Percentiles rank a stretch among this genome's conserved stretches.
Conservation (phyloP, 106 monocot species). For the Alisma plantagoaquatica region DNA sequence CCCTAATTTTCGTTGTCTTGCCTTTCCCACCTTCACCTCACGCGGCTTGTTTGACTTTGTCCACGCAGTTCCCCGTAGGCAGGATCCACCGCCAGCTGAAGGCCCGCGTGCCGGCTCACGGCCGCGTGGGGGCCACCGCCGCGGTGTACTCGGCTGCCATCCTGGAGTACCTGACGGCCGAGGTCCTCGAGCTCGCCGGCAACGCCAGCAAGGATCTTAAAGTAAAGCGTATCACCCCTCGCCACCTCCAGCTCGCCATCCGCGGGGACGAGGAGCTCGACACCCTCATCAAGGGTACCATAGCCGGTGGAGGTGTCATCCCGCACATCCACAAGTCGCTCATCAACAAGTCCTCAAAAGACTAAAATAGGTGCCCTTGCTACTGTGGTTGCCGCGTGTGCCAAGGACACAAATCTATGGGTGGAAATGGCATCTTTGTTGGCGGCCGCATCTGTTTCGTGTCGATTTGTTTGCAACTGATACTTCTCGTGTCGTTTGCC, state of each 20-base stretch:
- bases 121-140: slow-evolving; percentile 20
- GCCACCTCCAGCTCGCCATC: slow-evolving; percentile 23
- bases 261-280: slow-evolving; percentile 19
- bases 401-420: no score
- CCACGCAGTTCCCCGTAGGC: slow-evolving; percentile 18
- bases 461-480: no score
- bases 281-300: slow-evolving; percentile 17
- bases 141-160: slow-evolving; percentile 24
- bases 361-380: no score
- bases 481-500: no score
- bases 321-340: slow-evolving; percentile 25
- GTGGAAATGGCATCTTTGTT: no score
- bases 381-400: no score
- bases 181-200: slow-evolving; percentile 20
- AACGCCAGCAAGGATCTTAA: slow-evolving; percentile 26
- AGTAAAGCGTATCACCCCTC: slow-evolving; percentile 20
- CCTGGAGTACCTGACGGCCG: slow-evolving; percentile 21
- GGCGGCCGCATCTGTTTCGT: no score
- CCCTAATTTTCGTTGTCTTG: not conserved
- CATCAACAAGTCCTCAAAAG: slow-evolving; percentile 21
- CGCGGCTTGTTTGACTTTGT: not conserved
- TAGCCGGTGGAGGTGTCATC: slow-evolving; percentile 20
- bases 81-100: slow-evolving; percentile 24
- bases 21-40: not conserved
- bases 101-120: slow-evolving; percentile 15